These are phyloP conservation scores for Penicillium sp. DNA, from an alignment of 2,329 filamentous ascomycete genomes.

Conservation along the genomic window DNA sequence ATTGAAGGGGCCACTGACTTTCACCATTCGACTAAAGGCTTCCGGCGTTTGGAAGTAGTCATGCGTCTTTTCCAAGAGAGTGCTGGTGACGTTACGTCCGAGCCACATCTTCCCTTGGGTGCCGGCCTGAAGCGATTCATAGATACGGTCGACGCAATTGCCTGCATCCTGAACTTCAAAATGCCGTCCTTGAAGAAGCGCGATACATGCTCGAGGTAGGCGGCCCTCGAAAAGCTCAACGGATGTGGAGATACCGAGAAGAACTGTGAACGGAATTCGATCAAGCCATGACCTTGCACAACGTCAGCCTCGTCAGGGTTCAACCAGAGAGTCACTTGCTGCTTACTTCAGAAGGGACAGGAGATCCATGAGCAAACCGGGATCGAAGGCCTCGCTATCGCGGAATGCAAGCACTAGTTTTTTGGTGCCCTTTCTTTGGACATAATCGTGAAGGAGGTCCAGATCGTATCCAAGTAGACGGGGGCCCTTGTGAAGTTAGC, in stretches of 20 bases:
- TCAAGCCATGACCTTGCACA: slow-evolving; percentile 52
- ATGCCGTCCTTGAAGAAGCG: slow-evolving; percentile 48
- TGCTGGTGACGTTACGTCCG: slow-evolving; percentile 47
- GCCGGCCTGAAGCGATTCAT: slow-evolving; percentile 33
- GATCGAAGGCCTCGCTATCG: slow-evolving; percentile 46
- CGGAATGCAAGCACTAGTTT: slow-evolving; percentile 41
- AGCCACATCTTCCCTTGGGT: slow-evolving; percentile 43
- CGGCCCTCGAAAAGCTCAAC: slow-evolving; percentile 56
- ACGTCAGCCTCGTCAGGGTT: slow-evolving; percentile 17
- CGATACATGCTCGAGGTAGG: slow-evolving; percentile 48
- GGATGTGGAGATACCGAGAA: slow-evolving; percentile 59
- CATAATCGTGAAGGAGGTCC: slow-evolving; percentile 41
- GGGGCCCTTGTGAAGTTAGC: slow-evolving; percentile 26
- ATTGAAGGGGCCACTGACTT: slow-evolving; percentile 30
- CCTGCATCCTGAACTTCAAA: slow-evolving; percentile 50
- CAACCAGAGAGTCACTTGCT: neutral
- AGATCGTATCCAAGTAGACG: slow-evolving; percentile 43
- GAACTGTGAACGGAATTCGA: slow-evolving; percentile 54
- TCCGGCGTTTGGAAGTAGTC: slow-evolving; percentile 57
- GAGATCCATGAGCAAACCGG: slow-evolving; percentile 39
- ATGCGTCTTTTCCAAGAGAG: slow-evolving; percentile 51
- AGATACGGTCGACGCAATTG: slow-evolving; percentile 41
- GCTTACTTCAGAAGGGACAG: slow-evolving; percentile 44
- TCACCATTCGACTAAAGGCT: slow-evolving; percentile 48
- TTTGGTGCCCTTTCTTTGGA: slow-evolving; percentile 31